Evolutionary conservation across 2,329 filamentous ascomycete species (phyloP).

Genomic region (Magnaporthiopsis incrustans): DNA sequence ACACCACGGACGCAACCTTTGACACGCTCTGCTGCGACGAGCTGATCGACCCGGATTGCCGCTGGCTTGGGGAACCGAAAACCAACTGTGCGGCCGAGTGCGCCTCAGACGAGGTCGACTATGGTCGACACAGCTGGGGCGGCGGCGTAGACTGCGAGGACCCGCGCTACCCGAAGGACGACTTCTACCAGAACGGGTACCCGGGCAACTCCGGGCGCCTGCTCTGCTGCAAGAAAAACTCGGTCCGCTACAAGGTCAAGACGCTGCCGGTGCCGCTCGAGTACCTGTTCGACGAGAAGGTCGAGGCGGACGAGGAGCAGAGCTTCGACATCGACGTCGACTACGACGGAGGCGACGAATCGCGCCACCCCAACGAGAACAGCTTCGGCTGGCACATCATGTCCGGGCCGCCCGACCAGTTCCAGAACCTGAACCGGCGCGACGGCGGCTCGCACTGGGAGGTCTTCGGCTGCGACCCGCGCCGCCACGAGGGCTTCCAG

Average conservation of each 20-base stretch:
- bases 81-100: neutral
- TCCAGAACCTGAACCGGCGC: constrained; percentile 29
- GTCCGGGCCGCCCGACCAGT: constrained; percentile 20
- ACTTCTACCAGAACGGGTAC: neutral
- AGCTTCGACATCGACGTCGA: constrained; percentile 1
- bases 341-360: constrained; percentile 10
- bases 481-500: constrained; percentile 20
- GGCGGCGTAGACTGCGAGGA: neutral
- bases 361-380: constrained; percentile 17
- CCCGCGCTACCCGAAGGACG: neutral
- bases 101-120: neutral
- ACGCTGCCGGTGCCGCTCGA: neutral
- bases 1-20: neutral
- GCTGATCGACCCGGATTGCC: neutral
- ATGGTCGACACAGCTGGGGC: neutral
- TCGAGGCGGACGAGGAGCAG: neutral
- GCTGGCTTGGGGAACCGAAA: neutral
- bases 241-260: neutral
- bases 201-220: neutral
- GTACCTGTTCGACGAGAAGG: neutral
- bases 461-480: constrained; percentile 28
- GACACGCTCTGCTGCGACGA: neutral
- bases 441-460: constrained; percentile 39
- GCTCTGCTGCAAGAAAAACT: neutral
- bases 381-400: constrained; percentile 26